phyloP scores from a whole-genome alignment of 305 asterid genomes.

The Caryopteris hybrid region DNA sequence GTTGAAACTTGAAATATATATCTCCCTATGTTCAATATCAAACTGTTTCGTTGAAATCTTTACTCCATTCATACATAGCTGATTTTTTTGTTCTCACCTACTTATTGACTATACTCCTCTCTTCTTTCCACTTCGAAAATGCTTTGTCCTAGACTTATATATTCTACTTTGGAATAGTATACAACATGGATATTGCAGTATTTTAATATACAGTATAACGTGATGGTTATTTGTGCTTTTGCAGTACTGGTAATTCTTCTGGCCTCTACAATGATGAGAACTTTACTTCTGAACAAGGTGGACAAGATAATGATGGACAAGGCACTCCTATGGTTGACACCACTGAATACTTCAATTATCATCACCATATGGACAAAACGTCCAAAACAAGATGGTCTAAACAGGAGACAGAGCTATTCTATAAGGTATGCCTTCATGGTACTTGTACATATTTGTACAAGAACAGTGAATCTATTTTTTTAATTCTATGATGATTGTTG shows the following conservation, averaged over 20 bases:
- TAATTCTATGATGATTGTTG: neutral
- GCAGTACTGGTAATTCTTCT: slow-evolving; percentile 41
- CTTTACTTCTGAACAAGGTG: slow-evolving; percentile 30
- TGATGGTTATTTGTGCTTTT: slow-evolving; percentile 27
- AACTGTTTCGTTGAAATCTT: neutral
- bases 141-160: neutral
- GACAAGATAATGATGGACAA: slow-evolving; percentile 35
- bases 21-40: neutral
- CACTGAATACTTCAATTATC: slow-evolving; percentile 60
- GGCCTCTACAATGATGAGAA: slow-evolving; percentile 38
- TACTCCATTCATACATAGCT: neutral
- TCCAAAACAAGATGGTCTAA: slow-evolving; percentile 72
- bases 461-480: neutral
- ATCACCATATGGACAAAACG: slow-evolving; percentile 67
- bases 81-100: neutral
- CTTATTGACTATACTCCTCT: neutral
- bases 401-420: slow-evolving; percentile 84
- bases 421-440: slow-evolving; percentile 50
- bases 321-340: slow-evolving; percentile 29
- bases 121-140: slow-evolving; percentile 1
- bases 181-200: neutral
- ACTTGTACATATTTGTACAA: neutral
- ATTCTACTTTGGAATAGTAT: neutral
- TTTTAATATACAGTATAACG: neutral
- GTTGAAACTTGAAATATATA: neutral